Evolutionary conservation across 176 grass and related monocot species (phyloP), one percentile per base, ranked within the genome.

Genomic region (Saccharum officinarum): DNA sequence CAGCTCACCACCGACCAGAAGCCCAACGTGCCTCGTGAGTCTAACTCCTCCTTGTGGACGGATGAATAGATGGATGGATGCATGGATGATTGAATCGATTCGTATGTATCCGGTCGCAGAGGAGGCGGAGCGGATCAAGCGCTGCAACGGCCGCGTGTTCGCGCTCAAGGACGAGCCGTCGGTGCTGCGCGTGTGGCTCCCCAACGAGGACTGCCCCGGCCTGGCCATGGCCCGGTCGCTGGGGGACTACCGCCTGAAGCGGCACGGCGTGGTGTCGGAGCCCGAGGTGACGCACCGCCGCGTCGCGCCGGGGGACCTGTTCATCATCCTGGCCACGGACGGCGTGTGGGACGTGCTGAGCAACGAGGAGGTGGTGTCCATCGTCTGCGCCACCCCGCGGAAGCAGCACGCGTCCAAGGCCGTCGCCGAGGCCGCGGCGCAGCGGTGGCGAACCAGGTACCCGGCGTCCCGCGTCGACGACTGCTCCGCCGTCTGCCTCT

Each of bases 341-440:
- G 97, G 97, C 28, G 97, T 99, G 83, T 99, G 97, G 97, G 97
- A 99, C 82, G 94, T 94, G 81, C 86, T 99, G 5, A 96, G 86
- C 82, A 99, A 99, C 55, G 88, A 99, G 79, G 86, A 94, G 63
- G 97, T 97, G 15, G 94, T 92, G 30, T 91, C 91, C 20, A 97
- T 89, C 50, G 97, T 97, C 25, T 92, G 84, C 76, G 72, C 88
- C 22, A 89, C 89, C 20, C 79, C 83, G 33, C 38, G 80, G 50
- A 91, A 97, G 69, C 83, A 94, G 90, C 92, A 99, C 59, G 94
- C 97, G 40, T 86, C 97, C 13, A 94, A 88, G 71, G 94, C 86
- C 39, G 80, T 99, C 45, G 97, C 92, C 5, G 94, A 99, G 88
- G 97, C 84, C 31, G 90, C 97, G 0, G 84, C 87, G 50, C 88